These are phyloP conservation scores for Piper betle DNA, from an alignment of 164 flowering plant genomes.

Conservation along the genomic window DNA sequence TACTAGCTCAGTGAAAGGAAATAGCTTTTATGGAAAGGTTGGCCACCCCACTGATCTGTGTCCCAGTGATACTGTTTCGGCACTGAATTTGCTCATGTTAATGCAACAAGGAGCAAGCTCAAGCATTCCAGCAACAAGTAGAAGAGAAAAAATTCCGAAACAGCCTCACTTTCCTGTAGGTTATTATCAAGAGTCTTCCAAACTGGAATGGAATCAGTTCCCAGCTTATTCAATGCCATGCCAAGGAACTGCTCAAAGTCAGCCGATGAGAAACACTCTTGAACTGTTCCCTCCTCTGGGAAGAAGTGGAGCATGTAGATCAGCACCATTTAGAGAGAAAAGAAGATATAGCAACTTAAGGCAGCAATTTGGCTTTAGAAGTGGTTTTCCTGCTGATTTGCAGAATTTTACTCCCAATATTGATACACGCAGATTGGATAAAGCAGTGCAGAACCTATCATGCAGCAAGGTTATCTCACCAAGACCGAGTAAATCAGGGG, in stretches of 20 bases:
- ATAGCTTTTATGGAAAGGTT: constrained; percentile 12
- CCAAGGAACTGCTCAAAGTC: constrained; percentile 14
- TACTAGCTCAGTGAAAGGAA: constrained; percentile 14
- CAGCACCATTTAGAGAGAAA: constrained; percentile 14
- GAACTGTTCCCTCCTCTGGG: constrained; percentile 14
- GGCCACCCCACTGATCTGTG: constrained; percentile 26
- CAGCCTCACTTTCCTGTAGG: constrained; percentile 18
- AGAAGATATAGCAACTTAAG: constrained; percentile 1
- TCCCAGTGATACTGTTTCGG: constrained; percentile 50
- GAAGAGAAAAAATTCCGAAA: constrained; percentile 11
- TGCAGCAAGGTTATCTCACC: constrained; percentile 7
- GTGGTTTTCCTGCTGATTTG: constrained; percentile 3
- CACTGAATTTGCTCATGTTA: constrained; percentile 62
- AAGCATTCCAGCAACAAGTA: constrained; percentile 11
- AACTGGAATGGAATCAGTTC: constrained; percentile 4
- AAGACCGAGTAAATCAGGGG: constrained; percentile 12
- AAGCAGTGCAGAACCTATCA: constrained; percentile 13
- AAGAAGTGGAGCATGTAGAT: constrained; percentile 10
- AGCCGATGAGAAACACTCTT: constrained; percentile 6
- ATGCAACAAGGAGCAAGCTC: constrained; percentile 37
- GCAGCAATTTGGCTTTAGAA: constrained; percentile 8
- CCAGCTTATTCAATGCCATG: constrained; percentile 13
- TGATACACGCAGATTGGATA: constrained; percentile 12
- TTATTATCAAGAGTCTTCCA: constrained; percentile 13
- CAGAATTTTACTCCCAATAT: constrained; percentile 4